Evolutionary conservation across 306 rosid genomes (phyloP), one percentile per base, ranked within the genome.

Genomic region (Citrullus amarus): DNA sequence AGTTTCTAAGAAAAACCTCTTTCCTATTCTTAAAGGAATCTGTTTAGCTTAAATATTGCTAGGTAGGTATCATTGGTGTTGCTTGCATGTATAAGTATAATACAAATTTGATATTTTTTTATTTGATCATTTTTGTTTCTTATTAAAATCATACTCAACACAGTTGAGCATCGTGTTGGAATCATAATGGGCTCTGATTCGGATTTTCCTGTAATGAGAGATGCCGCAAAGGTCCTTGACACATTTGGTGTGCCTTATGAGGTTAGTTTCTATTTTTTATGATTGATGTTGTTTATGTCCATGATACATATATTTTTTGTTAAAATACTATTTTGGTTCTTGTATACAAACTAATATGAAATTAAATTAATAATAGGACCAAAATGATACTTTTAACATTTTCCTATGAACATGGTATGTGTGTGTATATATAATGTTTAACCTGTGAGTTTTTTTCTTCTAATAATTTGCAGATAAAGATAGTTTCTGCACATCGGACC

Each of bases 161-260:
- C 81, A 92, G 94, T 88, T 62, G 74, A 84, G 76, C 92, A 92
- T 4, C 80, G 77, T n/a, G 97, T 92, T 81, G 98, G 96, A 80
- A 91, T 92, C 79, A 82, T 92, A 79, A 92, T 95, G 98, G 98
- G 97, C 79, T 95, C 98, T 62, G 97, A 89, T 88, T 92, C 97
- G n/a, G 97, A 92, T 89, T 89, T 89, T 53, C 93, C 93, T 70
- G 90, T 95, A 68, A 92, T 95, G 98, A 95, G 90, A 84, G 91
- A 87, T 54, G 93, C 97, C 51, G 93, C 97, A 70, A 88, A 88
- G 82, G 83, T 95, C 81, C 85, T 95, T 86, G 79, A 83, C 46
- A 86, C 77, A 80, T 94, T 85, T 85, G 90, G 77, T 73, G 96
- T 89, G 75, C 90, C 96, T 84, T 79, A 90, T 13, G 97, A 92